phyloP scores from a whole-genome alignment of 331 rosid genomes.

The Acacia concinna region DNA sequence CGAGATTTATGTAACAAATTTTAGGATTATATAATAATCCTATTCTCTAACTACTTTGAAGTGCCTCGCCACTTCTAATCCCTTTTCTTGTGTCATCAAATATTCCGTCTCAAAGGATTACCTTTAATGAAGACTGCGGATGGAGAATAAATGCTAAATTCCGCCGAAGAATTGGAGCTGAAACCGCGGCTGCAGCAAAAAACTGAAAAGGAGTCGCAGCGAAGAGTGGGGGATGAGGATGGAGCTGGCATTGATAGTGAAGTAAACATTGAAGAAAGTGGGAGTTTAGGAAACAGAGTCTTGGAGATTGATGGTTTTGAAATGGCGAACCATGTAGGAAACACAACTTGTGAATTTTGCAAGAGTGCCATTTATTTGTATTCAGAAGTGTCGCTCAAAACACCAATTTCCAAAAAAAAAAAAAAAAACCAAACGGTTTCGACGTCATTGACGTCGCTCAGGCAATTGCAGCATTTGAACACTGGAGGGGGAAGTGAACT shows the following conservation, averaged over 20 bases:
- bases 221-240: slow-evolving; percentile 2
- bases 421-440: not conserved
- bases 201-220: not conserved
- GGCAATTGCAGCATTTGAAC: not conserved
- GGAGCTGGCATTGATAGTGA: slow-evolving; percentile 28
- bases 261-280: not conserved
- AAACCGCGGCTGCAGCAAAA: slow-evolving; percentile 8
- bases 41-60: too few species aligned
- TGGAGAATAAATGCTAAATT: slow-evolving; percentile 21
- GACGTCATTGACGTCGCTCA: not conserved
- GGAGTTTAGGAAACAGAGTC: not conserved
- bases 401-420: not conserved
- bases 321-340: not conserved
- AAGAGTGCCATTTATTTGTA: not conserved
- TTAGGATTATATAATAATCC: too few species aligned
- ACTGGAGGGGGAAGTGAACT: not conserved
- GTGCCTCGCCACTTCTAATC: not conserved
- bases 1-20: too few species aligned
- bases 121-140: slow-evolving; percentile 40
- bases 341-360: not conserved
- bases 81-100: not conserved
- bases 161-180: slow-evolving; percentile 13
- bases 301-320: slow-evolving; percentile 5
- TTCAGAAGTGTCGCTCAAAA: slow-evolving; percentile 2
- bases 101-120: not conserved